A percentile compares a stretch with the other conserved stretches of the same genome.
Conservation (phyloP, 192 early-diverging fungal species). For the Backusella liffmaniae region DNA sequence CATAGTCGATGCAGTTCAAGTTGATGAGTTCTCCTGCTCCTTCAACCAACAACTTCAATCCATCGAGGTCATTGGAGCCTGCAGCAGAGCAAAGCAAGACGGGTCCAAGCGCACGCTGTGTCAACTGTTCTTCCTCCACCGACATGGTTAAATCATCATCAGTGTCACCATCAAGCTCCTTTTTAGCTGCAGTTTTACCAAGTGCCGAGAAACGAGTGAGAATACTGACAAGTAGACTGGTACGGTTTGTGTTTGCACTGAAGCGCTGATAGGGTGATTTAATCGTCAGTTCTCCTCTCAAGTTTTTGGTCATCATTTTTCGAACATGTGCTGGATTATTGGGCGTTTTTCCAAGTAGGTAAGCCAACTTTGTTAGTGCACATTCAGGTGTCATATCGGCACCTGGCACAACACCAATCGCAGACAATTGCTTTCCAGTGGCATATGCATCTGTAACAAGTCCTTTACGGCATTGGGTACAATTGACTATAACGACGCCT, state of each 20-base stretch:
- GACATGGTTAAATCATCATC: constrained; percentile 17
- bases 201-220: constrained; percentile 40
- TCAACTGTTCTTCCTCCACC: constrained; percentile 56
- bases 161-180: not conserved
- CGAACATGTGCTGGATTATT: constrained; percentile 56
- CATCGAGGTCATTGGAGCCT: constrained; percentile 81
- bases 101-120: constrained; percentile 79
- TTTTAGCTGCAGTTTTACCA: constrained; percentile 17
- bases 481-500: constrained; percentile 97
- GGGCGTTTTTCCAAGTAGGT: constrained; percentile 72
- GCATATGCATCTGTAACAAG: constrained; percentile 90
- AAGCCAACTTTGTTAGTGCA: constrained; percentile 94
- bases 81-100: constrained; percentile 86
- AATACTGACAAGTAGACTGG: constrained; percentile 51
- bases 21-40: constrained; percentile 53
- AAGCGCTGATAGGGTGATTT: constrained; percentile 63
- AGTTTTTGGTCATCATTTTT: constrained; percentile 74
- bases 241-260: constrained; percentile 56
- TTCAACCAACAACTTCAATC: constrained; percentile 63
- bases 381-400: constrained; percentile 96
- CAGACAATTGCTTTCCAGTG: constrained; percentile 82
- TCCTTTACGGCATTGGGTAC: constrained; percentile 86
- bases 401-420: constrained; percentile 83
- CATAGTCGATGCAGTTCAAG: constrained; percentile 78
- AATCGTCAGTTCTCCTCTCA: constrained; percentile 92